A percentile compares a stretch with the other conserved stretches of the same genome.
phyloP scores from a whole-genome alignment of 805 yeast genomes.

The Candida khao-thaluensis region DNA sequence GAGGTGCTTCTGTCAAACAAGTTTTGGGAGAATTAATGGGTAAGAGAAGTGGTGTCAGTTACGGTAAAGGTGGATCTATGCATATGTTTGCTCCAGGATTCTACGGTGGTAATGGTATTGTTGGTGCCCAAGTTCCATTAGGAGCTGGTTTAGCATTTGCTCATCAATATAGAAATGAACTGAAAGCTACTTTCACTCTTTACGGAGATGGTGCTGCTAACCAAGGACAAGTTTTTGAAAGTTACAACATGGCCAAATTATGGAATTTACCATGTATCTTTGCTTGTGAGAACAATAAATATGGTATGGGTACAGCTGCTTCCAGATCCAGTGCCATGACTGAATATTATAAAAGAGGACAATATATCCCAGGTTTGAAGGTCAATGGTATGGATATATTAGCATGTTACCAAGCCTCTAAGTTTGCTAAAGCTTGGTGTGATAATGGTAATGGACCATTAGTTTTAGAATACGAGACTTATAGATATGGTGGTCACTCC shows the following conservation, averaged over 20 bases:
- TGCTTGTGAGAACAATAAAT: constrained; percentile 98
- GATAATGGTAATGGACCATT: constrained; percentile 92
- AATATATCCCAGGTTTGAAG: constrained; percentile 97
- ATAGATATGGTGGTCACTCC: constrained; percentile 99
- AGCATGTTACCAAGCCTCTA: constrained; percentile 93
- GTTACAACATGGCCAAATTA: constrained; percentile 98
- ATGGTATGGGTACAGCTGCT: constrained; percentile 99
- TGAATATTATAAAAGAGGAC: constrained; percentile 98
- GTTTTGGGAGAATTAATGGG: constrained; percentile 98
- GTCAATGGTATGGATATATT: constrained; percentile 98
- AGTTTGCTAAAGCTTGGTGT: constrained; percentile 96
- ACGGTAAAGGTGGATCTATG: constrained; percentile 99
- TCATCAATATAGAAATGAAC: constrained; percentile 85
- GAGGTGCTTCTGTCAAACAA: constrained; percentile 89
- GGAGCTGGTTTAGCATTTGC: constrained; percentile 99
- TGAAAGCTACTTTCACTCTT: constrained; percentile 76
- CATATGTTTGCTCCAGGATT: constrained; percentile 95
- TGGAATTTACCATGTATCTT: constrained; percentile 95
- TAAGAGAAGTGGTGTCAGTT: constrained; percentile 89
- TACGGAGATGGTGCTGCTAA: constrained; percentile 99
- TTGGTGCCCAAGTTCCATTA: constrained; percentile 98
- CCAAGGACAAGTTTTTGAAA: constrained; percentile 98
- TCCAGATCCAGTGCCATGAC: constrained; percentile 95
- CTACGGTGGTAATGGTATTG: constrained; percentile 99
- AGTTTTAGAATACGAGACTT: constrained; percentile 95